A percentile compares a stretch with the other conserved stretches of the same genome.
Evolutionary conservation across 2,329 filamentous ascomycete genomes (phyloP).

Genomic region (Calonectria pseudoturangicola): DNA sequence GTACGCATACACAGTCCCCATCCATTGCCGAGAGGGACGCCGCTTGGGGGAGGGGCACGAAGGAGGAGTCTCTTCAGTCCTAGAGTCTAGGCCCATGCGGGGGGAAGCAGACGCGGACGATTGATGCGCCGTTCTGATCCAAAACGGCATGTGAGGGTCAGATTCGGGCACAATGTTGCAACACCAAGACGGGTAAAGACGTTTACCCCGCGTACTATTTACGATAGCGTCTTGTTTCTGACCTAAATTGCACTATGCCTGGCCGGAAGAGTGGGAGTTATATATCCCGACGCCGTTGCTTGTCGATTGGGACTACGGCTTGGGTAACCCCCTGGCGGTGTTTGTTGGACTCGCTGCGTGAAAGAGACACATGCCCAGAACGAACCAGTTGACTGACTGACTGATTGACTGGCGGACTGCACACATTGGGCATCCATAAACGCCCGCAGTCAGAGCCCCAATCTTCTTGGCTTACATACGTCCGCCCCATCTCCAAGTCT

Average conservation of each 20-base stretch:
- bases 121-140: background rate
- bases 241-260: background rate
- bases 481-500: background rate
- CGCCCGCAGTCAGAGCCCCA: background rate
- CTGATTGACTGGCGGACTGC: background rate
- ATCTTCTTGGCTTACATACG: background rate
- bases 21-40: conserved; percentile 15
- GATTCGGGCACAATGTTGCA: conserved; percentile 27
- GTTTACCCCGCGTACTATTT: conserved; percentile 21
- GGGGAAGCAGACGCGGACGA: background rate
- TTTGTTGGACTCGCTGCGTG: background rate
- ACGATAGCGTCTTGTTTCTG: background rate
- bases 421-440: background rate
- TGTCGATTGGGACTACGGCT: background rate
- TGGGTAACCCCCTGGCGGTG: background rate
- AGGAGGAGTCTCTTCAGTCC: too few relatives aligned
- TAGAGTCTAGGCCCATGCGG: background rate
- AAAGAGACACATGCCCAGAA: background rate
- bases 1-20: too few relatives aligned
- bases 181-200: conserved; percentile 32
- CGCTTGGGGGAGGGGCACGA: background rate
- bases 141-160: conserved; percentile 4
- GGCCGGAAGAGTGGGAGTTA: conserved; percentile 6
- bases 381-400: background rate
- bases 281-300: conserved; percentile 17